phyloP scores from a whole-genome alignment of 2,329 filamentous ascomycete genomes.

The Cladosporium austrohemisphaericum region DNA sequence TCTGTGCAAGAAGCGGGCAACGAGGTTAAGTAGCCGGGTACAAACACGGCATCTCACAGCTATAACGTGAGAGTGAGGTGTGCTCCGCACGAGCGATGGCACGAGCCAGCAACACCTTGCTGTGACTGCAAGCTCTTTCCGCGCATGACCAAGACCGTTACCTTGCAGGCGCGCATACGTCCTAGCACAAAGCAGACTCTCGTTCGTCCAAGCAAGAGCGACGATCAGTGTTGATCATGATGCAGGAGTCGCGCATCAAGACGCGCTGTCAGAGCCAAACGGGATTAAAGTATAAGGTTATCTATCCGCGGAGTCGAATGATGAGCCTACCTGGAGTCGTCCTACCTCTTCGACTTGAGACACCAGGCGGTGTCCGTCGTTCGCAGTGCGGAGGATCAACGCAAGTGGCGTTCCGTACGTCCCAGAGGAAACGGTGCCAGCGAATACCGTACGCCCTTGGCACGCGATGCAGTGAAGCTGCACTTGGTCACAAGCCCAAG shows the following conservation, averaged over 20 bases:
- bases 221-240: constrained; percentile 12
- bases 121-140: neutral
- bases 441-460: constrained; percentile 5
- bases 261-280: neutral
- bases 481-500: neutral
- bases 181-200: neutral
- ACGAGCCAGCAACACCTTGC: constrained; percentile 6
- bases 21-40: neutral
- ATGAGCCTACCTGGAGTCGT: too few species aligned
- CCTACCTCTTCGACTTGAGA: too few species aligned
- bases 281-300: constrained; percentile 9
- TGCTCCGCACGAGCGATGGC: constrained; percentile 1
- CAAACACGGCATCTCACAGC: too few species aligned
- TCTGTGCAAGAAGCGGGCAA: neutral
- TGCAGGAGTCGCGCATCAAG: neutral
- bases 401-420: neutral
- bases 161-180: neutral
- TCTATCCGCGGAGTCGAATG: neutral
- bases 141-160: neutral
- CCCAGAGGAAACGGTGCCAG: neutral
- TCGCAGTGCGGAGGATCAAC: neutral
- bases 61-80: too few species aligned
- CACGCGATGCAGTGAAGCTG: neutral
- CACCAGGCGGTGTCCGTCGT: too few species aligned
- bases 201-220: neutral